Evolutionary conservation across 2,329 filamentous ascomycete genomes (phyloP), one percentile per base, ranked within the genome.

Genomic region (Xylaria sp.): DNA sequence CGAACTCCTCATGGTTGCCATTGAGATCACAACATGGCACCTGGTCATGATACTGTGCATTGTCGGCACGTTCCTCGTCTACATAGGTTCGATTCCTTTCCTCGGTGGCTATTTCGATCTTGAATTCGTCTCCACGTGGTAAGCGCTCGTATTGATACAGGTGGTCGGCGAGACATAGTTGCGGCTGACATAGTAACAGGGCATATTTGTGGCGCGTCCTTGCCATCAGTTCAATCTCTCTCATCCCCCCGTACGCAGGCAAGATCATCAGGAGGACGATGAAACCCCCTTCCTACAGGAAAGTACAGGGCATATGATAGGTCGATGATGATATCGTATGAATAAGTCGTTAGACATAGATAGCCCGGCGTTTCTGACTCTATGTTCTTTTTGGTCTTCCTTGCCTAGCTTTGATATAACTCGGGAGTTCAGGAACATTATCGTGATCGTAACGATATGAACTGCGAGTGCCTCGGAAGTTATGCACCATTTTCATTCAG

Each of bases 21-120:
- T 97, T 68, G 93, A 97, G 79, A 93, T 99, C 75, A 97, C 94
- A 3, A 99, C 96, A 0, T 99, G 96, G 96, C 96, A 98, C 80
- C 92, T 92, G 48, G 86, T 95, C 71, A 98, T 98, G 94, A 91
- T 97, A 64, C 83, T 93, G 61, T 91, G 88, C 73, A 92, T 98
- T 69, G 77, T 97, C 6, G 94, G 93, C 15, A 99, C 96, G 0
- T 91, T 92, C 54, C 79, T 91, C 34, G 80, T 95, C n/a, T 99
- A 93, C 77, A 84, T 94, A 31, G 93, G 89, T 2, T 94, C 90
- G 48, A 85, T 98, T 23, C 96, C 96, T 2, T 97, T 98, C 76
- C 81, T 99, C 25, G 92, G 91, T 2, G 86, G 87, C n/a, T 98
- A 98, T 79, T 98, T 96, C 81, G 94, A 98, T 77, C 86, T 98